Evolutionary conservation across 805 yeast species (phyloP).

Genomic region (Hanseniaspora lachancei): DNA sequence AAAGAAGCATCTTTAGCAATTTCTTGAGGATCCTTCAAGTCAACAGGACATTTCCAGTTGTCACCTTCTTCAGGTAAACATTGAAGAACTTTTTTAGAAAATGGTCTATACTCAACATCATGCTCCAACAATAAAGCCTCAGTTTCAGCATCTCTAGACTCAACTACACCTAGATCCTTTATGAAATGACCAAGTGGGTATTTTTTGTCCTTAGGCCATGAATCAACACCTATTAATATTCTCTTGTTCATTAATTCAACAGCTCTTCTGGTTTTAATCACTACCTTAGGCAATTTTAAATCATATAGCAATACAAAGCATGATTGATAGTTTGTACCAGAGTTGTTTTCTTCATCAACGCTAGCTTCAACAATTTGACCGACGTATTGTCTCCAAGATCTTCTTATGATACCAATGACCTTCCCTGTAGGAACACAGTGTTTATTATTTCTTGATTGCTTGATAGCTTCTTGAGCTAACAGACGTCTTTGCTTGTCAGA

Average conservation of each 20-base stretch:
- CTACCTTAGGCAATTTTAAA: constrained; percentile 67
- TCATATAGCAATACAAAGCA: constrained; percentile 87
- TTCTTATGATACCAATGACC: constrained; percentile 72
- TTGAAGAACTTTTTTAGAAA: constrained; percentile 77
- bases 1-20: constrained; percentile 36
- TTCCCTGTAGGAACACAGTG: constrained; percentile 82
- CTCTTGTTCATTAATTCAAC: constrained; percentile 73
- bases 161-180: constrained; percentile 76
- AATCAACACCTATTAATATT: constrained; percentile 81
- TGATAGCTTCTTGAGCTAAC: constrained; percentile 64
- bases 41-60: constrained; percentile 77
- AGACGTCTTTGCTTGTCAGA: constrained; percentile 38
- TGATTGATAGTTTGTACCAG: constrained; percentile 47
- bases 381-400: constrained; percentile 93
- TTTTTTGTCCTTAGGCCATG: constrained; percentile 77
- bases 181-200: constrained; percentile 93
- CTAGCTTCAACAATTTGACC: constrained; percentile 81
- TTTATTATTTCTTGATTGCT: constrained; percentile 37
- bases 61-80: constrained; percentile 92
- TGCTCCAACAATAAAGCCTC: constrained; percentile 88
- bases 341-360: constrained; percentile 41
- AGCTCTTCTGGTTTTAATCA: constrained; percentile 80
- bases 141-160: constrained; percentile 87
- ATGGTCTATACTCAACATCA: constrained; percentile 93
- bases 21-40: constrained; percentile 41